Evolutionary conservation across 257 asterid species (phyloP).

Genomic region (Galeopsis tetrahit): DNA sequence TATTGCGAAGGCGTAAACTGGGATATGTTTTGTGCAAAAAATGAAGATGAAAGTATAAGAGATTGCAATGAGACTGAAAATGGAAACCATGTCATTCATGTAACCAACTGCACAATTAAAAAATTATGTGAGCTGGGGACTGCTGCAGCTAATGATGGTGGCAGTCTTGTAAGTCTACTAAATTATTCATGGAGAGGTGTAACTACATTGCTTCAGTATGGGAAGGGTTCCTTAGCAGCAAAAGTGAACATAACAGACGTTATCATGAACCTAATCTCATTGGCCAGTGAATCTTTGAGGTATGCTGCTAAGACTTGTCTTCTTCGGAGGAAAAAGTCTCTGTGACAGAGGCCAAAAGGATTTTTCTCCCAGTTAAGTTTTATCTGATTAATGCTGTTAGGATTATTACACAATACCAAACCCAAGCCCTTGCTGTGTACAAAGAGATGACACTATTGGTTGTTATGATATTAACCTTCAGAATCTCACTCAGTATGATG

Average conservation of each 20-base stretch:
- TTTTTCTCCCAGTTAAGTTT: constrained; percentile 89
- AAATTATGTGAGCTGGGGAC: constrained; percentile 85
- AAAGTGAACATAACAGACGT: constrained; percentile 69
- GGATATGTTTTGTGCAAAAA: constrained; percentile 51
- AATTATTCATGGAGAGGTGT: constrained; percentile 97
- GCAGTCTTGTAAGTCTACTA: constrained; percentile 80
- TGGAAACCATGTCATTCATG: constrained; percentile 55
- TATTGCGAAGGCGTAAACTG: constrained; percentile 71
- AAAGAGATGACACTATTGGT: constrained; percentile 74
- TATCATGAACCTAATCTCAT: constrained; percentile 70
- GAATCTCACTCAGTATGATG: constrained; percentile 63
- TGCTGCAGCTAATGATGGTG: constrained; percentile 93
- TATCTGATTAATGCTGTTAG: constrained; percentile 91
- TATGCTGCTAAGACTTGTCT: constrained; percentile 79
- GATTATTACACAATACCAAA: constrained; percentile 81
- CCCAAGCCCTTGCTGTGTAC: constrained; percentile 64
- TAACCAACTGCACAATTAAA: constrained; percentile 62
- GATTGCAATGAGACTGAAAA: constrained; percentile 51
- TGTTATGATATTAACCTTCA: constrained; percentile 69
- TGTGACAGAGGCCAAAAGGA: constrained; percentile 83
- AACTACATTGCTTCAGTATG: constrained; percentile 84
- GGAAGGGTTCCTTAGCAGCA: constrained; percentile 79
- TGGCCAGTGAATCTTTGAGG: constrained; percentile 73
- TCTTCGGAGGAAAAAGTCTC: constrained; percentile 57
- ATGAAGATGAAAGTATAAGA: constrained; percentile 39